Percentiles rank a stretch among this genome's conserved stretches.
These are phyloP conservation scores for Parmelia sp. DNA, from an alignment of 495 filamentous ascomycete genomes.

Conservation along the genomic window DNA sequence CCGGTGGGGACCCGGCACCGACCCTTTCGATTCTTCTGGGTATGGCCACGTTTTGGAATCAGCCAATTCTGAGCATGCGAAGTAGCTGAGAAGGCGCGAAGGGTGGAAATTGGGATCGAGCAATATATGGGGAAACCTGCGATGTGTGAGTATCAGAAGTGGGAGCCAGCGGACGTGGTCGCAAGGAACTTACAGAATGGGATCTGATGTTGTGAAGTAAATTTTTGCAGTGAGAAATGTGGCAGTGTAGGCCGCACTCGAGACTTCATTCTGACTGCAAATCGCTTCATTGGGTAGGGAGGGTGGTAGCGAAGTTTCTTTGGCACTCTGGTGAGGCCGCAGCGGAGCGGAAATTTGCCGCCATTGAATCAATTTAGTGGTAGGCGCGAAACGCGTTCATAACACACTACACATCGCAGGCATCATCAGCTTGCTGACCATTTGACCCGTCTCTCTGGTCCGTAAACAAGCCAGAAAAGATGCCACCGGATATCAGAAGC, in stretches of 20 bases:
- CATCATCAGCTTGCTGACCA: background rate
- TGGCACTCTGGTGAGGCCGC: background rate
- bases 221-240: background rate
- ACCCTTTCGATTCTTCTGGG: conserved; percentile 83
- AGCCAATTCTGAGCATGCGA: conserved; percentile 66
- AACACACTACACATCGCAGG: background rate
- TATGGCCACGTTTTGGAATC: conserved; percentile 65
- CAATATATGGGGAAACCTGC: background rate
- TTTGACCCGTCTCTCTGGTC: background rate
- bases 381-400: conserved; percentile 1
- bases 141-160: background rate
- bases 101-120: conserved; percentile 1
- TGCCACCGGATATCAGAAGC: conserved; percentile 72
- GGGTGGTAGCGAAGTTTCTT: background rate
- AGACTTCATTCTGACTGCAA: conserved; percentile 10
- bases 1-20: conserved; percentile 82
- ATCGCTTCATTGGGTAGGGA: background rate
- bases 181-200: background rate
- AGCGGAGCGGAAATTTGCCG: background rate
- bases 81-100: conserved; percentile 69
- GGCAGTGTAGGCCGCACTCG: background rate
- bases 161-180: background rate
- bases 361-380: background rate
- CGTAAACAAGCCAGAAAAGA: conserved; percentile 29
- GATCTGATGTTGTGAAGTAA: background rate